phyloP scores from a whole-genome alignment of 805 yeast species.

The Scheffersomyces amazonensis region DNA sequence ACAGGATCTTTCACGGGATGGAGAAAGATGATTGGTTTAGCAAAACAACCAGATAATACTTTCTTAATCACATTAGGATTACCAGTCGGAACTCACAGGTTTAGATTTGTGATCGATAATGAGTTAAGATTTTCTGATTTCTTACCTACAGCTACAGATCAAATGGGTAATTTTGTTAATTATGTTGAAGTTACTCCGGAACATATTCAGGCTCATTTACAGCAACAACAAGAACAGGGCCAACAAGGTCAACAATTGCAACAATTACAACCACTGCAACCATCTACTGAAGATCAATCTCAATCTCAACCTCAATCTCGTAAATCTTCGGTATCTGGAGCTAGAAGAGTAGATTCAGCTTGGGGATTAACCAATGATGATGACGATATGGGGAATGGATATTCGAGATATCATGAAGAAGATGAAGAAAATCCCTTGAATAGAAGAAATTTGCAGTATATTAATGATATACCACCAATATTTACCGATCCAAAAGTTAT shows the following conservation, averaged over 20 bases:
- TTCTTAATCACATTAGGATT: slow-evolving; percentile 70
- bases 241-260: slow-evolving; percentile 9
- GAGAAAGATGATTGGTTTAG: slow-evolving; percentile 94
- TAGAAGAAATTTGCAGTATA: slow-evolving; percentile 38
- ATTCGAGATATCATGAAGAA: slow-evolving; percentile 70
- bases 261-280: slow-evolving; percentile 3
- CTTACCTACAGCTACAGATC: slow-evolving; percentile 96
- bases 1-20: slow-evolving; percentile 98
- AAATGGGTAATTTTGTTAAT: slow-evolving; percentile 93
- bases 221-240: slow-evolving; percentile 20
- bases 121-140: slow-evolving; percentile 85
- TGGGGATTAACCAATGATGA: slow-evolving; percentile 64
- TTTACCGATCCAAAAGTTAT: slow-evolving; percentile 82
- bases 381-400: slow-evolving; percentile 83
- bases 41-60: slow-evolving; percentile 49
- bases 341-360: slow-evolving; percentile 52
- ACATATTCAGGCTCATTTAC: slow-evolving; percentile 27
- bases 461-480: slow-evolving; percentile 74
- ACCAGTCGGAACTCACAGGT: slow-evolving; percentile 90
- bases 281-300: slow-evolving; percentile 1
- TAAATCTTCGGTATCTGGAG: slow-evolving; percentile 26
- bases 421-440: slow-evolving; percentile 20
- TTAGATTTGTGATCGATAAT: slow-evolving; percentile 91
- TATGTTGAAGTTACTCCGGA: slow-evolving; percentile 73
- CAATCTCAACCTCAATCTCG: slow-evolving; percentile 15